A percentile compares a stretch with the other conserved stretches of the same genome.
phyloP scores from a whole-genome alignment of 805 yeast species.

The Candida ponderosae region DNA sequence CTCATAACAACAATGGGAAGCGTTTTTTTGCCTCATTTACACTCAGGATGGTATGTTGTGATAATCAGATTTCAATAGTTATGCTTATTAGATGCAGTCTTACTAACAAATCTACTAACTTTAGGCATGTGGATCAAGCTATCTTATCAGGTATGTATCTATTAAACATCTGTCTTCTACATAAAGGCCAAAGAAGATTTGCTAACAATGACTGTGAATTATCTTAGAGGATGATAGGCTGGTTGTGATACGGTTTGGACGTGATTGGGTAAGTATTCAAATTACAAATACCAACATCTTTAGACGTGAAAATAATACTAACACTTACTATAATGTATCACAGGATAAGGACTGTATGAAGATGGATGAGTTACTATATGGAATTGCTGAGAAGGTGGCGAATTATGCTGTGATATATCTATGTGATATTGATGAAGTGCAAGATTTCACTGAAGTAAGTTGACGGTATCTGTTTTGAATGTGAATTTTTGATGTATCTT shows the following conservation, averaged over 20 bases:
- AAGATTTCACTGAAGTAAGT: slow-evolving; percentile 66
- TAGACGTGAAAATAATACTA: not conserved
- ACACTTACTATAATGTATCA: not conserved
- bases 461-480: slow-evolving; percentile 5
- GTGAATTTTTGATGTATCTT: not conserved
- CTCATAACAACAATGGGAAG: slow-evolving; percentile 66
- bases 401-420: slow-evolving; percentile 85
- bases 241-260: slow-evolving; percentile 85
- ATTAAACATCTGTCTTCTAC: not conserved
- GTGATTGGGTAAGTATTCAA: slow-evolving; percentile 35
- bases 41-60: slow-evolving; percentile 52
- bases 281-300: not conserved
- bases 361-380: slow-evolving; percentile 81
- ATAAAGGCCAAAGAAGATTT: not conserved
- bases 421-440: slow-evolving; percentile 83
- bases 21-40: slow-evolving; percentile 72
- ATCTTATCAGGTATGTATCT: slow-evolving; percentile 47
- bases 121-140: slow-evolving; percentile 93
- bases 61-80: not conserved
- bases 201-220: slow-evolving; percentile 3
- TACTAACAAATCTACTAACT: not conserved
- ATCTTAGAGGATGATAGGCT: slow-evolving; percentile 68
- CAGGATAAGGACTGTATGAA: slow-evolving; percentile 69
- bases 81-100: not conserved
- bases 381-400: slow-evolving; percentile 73